These are phyloP conservation scores for Verticillium klebahnii DNA, from an alignment of 2,329 filamentous ascomycete species.

Conservation along the genomic window DNA sequence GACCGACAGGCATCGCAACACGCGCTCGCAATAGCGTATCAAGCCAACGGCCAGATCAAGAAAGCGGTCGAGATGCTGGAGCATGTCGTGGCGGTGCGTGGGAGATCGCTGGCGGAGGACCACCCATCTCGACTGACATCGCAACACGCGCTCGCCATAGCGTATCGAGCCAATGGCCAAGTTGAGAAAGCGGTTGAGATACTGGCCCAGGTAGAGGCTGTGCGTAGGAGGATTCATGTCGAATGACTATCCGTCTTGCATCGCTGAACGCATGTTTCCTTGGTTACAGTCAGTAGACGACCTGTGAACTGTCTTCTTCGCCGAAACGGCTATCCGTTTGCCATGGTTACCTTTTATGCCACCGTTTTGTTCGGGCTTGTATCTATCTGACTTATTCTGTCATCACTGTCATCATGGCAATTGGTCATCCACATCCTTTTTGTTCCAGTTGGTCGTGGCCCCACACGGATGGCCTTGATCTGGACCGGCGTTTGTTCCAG, in stretches of 20 bases:
- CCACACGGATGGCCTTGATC: neutral
- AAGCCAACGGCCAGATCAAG: conserved; percentile 14
- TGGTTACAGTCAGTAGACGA: no score
- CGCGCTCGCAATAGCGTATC: conserved; percentile 3
- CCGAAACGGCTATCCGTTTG: no score
- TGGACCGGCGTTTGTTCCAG: neutral
- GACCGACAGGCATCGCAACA: conserved; percentile 5
- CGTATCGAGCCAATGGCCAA: conserved; percentile 16
- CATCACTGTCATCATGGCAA: neutral
- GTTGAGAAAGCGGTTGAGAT: conserved; percentile 11
- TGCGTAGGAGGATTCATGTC: neutral
- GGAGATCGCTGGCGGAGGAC: conserved; percentile 12
- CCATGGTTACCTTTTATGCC: no score
- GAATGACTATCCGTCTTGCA: neutral
- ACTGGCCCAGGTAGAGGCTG: neutral
- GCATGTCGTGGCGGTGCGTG: conserved; percentile 14
- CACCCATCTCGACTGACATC: conserved; percentile 15
- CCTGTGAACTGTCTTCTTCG: no score
- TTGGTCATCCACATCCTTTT: neutral
- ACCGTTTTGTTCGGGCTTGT: no score
- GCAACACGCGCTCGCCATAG: conserved; percentile 14
- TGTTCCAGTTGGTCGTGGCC: neutral
- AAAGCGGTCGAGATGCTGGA: conserved; percentile 17
- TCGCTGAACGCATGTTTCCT: no score
- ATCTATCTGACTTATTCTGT: neutral